Percentiles rank a stretch among this genome's conserved stretches.
These are phyloP conservation scores for Crepidotus sp. DNA, from an alignment of 1,284 basidiomycete species.

Conservation along the genomic window DNA sequence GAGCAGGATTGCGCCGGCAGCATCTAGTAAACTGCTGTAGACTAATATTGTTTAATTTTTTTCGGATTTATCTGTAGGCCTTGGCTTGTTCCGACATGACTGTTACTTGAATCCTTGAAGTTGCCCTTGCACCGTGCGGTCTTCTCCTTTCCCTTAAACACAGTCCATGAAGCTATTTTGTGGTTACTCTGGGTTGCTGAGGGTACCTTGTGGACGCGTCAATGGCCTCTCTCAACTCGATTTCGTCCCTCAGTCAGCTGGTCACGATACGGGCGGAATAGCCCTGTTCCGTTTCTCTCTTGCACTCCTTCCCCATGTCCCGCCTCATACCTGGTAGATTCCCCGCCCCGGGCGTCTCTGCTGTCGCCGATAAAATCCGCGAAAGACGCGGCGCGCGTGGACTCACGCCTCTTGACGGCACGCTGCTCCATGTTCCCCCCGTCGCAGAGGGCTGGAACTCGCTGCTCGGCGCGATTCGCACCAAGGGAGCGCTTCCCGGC, in stretches of 20 bases:
- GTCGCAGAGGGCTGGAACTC: conserved; percentile 45
- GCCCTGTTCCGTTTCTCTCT: conserved; percentile 2
- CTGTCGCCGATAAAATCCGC: conserved; percentile 38
- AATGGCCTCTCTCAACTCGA: no score
- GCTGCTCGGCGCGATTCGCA: conserved; percentile 41
- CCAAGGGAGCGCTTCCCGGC: conserved; percentile 36
- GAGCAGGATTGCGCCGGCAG: conserved; percentile 84
- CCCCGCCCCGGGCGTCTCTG: conserved; percentile 32
- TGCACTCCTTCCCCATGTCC: conserved; percentile 20
- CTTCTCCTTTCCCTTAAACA: no score
- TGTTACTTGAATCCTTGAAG: no score
- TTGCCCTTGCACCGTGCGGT: no score
- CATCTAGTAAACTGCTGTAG: conserved; percentile 85
- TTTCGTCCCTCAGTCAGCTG: no score
- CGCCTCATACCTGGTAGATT: conserved; percentile 35
- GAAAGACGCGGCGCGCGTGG: conserved; percentile 37
- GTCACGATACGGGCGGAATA: conserved; percentile 6
- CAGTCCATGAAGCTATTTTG: no score
- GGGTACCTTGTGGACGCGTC: no score
- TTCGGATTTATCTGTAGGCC: background rate
- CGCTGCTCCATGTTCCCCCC: conserved; percentile 38
- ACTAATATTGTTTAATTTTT: conserved; percentile 1
- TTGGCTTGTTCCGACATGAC: no score
- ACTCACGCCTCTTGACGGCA: conserved; percentile 38
- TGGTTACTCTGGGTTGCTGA: background rate